Base-by-base conservation (phyloP, 2,329 filamentous ascomycete species). In the Xylariaceae sp. region DNA sequence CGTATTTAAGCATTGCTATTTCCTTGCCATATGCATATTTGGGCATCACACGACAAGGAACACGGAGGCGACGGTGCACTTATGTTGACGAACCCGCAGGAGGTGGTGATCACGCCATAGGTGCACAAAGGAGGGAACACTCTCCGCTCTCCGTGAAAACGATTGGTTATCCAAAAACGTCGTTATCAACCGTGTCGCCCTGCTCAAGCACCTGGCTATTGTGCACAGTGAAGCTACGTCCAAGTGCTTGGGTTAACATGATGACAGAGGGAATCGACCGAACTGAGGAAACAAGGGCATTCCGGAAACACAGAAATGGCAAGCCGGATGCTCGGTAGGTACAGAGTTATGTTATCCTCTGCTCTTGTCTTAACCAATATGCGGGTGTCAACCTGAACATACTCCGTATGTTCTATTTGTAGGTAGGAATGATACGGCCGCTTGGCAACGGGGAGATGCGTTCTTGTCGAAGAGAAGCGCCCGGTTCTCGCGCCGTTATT, bases 401-500 rank as follows among this genome's bases (percentile, higher is more conserved):
- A n/a, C n/a, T n/a, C n/a, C n/a, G 18, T 2, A 7, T 16, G 4
- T 5, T 11, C n/a, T n/a, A 39, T 48, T 48, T 32, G 20, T n/a
- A 41, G 35, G 37, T 21, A 23, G 3, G 11, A 15, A n/a, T n/a
- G n/a, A n/a, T n/a, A n/a, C n/a, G n/a, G n/a, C 20, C n/a, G 13
- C 20, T 41, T 20, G 23, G 23, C 15, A 6, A n/a, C n/a, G 21
- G 13, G 11, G 21, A 42, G 18, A 36, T 30, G 16, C 15, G 21
- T 23, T 21, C 10, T 16, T 42, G 15, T 11, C 36, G 11, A 30
- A 30, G 36, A 35, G 15, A 42, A 21, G 9, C n/a, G n/a, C 6
- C 36, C 46, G 47, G 47, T 43, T 30, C 37, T 36, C 47, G 47
- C n/a, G 47, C 47, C 47, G 47, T n/a, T 36, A 39, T 50, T 50